A percentile compares a stretch with the other conserved stretches of the same genome.
Evolutionary conservation across 225 moss, liverwort and hornwort genomes (phyloP).

Genomic region (Marchantia paleacea): DNA sequence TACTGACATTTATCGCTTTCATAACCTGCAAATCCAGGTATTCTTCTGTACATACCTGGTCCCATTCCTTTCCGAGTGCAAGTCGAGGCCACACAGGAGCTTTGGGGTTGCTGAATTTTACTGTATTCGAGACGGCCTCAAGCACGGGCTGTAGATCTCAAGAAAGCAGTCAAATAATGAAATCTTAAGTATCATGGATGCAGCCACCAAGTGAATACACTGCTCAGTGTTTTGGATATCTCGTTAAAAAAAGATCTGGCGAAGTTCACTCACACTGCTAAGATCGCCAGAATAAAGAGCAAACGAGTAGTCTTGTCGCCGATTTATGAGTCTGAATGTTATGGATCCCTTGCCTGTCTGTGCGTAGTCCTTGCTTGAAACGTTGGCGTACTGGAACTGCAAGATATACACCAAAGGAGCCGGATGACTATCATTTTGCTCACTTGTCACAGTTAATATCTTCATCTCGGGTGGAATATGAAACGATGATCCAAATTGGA

Average conservation of each 20-base stretch:
- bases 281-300: slow-evolving; percentile 38
- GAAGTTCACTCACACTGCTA: slow-evolving; percentile 26
- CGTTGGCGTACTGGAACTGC: slow-evolving; percentile 30
- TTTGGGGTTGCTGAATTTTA: slow-evolving; percentile 24
- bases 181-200: too few species aligned
- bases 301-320: slow-evolving; percentile 36
- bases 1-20: too few species aligned
- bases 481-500: too few species aligned
- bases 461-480: too few species aligned
- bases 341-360: slow-evolving; percentile 26
- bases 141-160: slow-evolving; percentile 33
- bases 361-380: slow-evolving; percentile 26
- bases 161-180: too few species aligned
- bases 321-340: slow-evolving; percentile 31
- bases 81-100: slow-evolving; percentile 24
- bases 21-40: too few species aligned
- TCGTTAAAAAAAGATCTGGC: too few species aligned
- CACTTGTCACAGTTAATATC: too few species aligned
- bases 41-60: slow-evolving; percentile 63
- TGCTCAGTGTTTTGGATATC: too few species aligned
- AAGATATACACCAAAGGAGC: slow-evolving; percentile 1
- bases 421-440: too few species aligned
- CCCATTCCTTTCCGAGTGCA: slow-evolving; percentile 45
- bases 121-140: slow-evolving; percentile 22
- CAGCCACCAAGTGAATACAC: too few species aligned